phyloP scores from a whole-genome alignment of 345 rosid genomes.

The Chamaenerion angustifolium region DNA sequence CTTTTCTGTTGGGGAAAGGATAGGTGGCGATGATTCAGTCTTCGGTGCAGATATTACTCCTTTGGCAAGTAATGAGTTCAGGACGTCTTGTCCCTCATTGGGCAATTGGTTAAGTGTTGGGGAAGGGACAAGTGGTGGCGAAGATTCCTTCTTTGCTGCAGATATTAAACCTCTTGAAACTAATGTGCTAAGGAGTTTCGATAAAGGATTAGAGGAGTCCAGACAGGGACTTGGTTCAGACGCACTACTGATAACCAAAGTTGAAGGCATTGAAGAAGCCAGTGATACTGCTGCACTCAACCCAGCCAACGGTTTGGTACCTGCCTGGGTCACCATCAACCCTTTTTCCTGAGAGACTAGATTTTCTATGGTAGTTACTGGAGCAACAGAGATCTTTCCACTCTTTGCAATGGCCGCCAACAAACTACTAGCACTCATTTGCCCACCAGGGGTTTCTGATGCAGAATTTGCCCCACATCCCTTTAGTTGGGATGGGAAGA shows the following conservation, averaged over 20 bases:
- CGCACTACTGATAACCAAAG: constrained; percentile 25
- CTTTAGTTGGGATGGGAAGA: constrained; percentile 17
- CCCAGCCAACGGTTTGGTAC: constrained; percentile 26
- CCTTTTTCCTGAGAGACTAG: constrained; percentile 16
- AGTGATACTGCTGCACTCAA: not conserved
- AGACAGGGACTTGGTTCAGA: constrained; percentile 24
- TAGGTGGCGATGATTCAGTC: too few species aligned
- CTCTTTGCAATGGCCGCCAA: constrained; percentile 64
- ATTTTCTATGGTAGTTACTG: constrained; percentile 20
- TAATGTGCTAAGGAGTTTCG: constrained; percentile 77
- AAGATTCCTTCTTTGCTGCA: constrained; percentile 40
- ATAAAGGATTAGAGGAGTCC: constrained; percentile 48
- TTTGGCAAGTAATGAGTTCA: not conserved
- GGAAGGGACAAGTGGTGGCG: constrained; percentile 15
- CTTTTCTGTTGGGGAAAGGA: too few species aligned
- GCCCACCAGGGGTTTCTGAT: constrained; percentile 24
- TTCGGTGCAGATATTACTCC: too few species aligned
- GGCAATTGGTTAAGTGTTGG: constrained; percentile 14
- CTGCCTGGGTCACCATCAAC: constrained; percentile 21
- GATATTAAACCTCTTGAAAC: constrained; percentile 88
- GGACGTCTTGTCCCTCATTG: not conserved
- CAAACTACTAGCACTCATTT: constrained; percentile 47
- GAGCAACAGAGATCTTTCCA: constrained; percentile 42
- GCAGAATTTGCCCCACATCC: constrained; percentile 18
- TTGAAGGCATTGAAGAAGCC: constrained; percentile 17